A percentile compares a stretch with the other conserved stretches of the same genome.
These are phyloP conservation scores for Akanthomyces muscarius DNA, from an alignment of 2,329 filamentous ascomycete genomes.

Conservation along the genomic window DNA sequence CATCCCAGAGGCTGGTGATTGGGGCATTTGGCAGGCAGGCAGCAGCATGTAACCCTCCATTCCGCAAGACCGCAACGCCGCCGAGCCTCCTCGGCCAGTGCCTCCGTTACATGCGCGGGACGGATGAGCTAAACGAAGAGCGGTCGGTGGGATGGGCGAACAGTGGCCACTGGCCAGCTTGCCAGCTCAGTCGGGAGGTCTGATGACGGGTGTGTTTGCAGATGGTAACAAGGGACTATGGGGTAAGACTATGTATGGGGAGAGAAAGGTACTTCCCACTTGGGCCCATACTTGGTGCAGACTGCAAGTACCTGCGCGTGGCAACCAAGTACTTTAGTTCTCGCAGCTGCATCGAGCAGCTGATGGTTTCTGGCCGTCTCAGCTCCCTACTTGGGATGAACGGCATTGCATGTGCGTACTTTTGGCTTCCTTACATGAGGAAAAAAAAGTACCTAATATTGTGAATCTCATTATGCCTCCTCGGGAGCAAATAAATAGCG, in stretches of 20 bases:
- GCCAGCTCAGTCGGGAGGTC: background rate
- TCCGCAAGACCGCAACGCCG: background rate
- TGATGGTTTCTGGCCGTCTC: background rate
- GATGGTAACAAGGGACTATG: background rate
- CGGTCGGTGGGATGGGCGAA: background rate
- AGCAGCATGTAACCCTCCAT: constrained; percentile 14
- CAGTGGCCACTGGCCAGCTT: background rate
- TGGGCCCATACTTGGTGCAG: background rate
- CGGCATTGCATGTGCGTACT: background rate
- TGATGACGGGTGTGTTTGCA: constrained; percentile 3
- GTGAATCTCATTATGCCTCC: background rate
- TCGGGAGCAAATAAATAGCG: background rate
- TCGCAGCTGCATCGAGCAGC: background rate
- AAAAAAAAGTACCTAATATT: background rate
- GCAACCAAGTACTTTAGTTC: no score
- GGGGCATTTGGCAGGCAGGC: background rate
- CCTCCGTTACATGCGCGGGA: background rate
- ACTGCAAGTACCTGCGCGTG: background rate
- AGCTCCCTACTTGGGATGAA: background rate
- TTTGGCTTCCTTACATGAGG: background rate
- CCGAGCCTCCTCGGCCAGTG: constrained; percentile 1
- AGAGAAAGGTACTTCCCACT: background rate
- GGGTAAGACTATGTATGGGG: background rate
- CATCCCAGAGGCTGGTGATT: background rate
- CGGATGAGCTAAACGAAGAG: background rate